These are phyloP conservation scores for Suillus occidentalis DNA, from an alignment of 768 basidiomycete genomes.

Conservation along the genomic window DNA sequence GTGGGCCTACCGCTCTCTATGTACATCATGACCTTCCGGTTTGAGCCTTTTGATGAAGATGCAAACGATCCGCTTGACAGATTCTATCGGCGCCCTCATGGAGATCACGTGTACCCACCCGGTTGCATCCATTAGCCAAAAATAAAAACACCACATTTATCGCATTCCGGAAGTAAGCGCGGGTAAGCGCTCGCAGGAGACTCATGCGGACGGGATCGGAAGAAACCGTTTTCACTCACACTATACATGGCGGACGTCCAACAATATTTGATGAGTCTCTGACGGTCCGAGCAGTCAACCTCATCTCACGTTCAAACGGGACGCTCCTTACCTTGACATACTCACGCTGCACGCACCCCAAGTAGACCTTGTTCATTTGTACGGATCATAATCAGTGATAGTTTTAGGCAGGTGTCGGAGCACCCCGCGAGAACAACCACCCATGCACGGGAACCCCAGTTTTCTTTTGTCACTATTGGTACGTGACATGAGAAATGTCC, in stretches of 20 bases:
- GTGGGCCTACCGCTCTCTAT: slow-evolving; percentile 3
- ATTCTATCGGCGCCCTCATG: background rate
- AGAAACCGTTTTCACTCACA: background rate
- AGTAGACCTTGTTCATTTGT: background rate
- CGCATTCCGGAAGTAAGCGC: background rate
- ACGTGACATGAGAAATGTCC: background rate
- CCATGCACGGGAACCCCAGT: background rate
- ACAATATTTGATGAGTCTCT: background rate
- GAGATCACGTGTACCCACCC: slow-evolving; percentile 14
- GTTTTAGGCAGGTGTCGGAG: background rate
- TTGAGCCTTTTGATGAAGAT: slow-evolving; percentile 4
- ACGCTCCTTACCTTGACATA: background rate
- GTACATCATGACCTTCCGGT: slow-evolving; percentile 6
- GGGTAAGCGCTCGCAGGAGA: background rate
- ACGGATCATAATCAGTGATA: background rate
- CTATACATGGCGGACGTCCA: background rate
- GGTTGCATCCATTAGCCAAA: slow-evolving; percentile 1
- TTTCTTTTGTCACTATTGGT: background rate
- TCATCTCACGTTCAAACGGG: slow-evolving; percentile 1
- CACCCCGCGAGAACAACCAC: background rate
- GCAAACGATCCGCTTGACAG: background rate
- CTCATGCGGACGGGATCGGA: background rate
- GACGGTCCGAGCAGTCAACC: background rate
- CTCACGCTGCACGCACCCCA: background rate
- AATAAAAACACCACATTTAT: background rate